Percentiles rank a stretch among this genome's conserved stretches.
Evolutionary conservation across 202 grass and related monocot species (phyloP).

Genomic region (Elaeis oleifera): DNA sequence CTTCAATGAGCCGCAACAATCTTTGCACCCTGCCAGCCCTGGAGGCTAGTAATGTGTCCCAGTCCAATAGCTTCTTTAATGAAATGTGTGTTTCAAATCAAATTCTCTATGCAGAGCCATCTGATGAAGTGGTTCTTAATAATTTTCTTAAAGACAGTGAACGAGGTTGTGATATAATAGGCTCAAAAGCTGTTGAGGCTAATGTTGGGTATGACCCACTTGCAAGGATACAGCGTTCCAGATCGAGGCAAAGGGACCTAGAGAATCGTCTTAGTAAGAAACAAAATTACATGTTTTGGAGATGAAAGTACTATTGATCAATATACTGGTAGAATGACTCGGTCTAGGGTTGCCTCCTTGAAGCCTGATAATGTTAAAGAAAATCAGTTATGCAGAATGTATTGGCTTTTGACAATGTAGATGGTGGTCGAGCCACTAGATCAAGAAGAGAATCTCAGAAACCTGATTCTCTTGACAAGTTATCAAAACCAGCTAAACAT

Average conservation of each 20-base stretch:
- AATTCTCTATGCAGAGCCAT: background rate
- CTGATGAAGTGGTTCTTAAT: background rate
- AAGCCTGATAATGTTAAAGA: slow-evolving; percentile 3
- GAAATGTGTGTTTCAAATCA: slow-evolving; percentile 1
- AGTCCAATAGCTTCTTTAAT: background rate
- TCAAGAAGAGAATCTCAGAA: background rate
- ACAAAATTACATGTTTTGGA: background rate
- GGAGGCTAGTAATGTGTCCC: background rate
- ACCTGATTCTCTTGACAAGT: background rate
- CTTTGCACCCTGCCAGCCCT: background rate
- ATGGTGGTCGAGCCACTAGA: background rate
- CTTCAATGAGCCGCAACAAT: background rate
- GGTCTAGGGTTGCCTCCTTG: background rate
- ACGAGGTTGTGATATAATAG: background rate
- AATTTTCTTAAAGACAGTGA: background rate
- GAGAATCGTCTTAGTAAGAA: slow-evolving; percentile 22
- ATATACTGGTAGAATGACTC: background rate
- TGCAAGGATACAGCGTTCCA: slow-evolving; percentile 58
- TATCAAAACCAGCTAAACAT: background rate
- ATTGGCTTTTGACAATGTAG: background rate
- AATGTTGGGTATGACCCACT: slow-evolving; percentile 28
- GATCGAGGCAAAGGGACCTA: slow-evolving; percentile 50
- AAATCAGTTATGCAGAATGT: background rate
- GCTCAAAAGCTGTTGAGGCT: background rate
- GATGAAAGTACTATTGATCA: background rate